Percentiles rank a stretch among this genome's conserved stretches.
Evolutionary conservation across 345 rosid genomes (phyloP).

Genomic region (Kandelia obovata): DNA sequence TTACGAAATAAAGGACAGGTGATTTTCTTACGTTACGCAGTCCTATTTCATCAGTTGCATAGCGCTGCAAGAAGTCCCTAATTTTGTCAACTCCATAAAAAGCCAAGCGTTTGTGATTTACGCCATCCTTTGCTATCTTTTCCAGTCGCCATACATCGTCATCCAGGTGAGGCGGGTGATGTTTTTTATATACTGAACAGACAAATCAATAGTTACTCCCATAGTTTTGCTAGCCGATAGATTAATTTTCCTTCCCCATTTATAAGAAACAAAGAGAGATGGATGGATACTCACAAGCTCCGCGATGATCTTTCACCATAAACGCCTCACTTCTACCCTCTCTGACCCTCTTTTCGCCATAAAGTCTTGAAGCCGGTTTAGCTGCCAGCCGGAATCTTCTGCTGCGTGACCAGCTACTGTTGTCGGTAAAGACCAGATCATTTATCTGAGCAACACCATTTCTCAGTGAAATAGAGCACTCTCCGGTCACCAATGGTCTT

Average conservation of each 20-base stretch:
- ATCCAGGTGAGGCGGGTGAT: conserved; percentile 51
- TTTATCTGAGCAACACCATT: conserved; percentile 47
- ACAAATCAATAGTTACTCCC: conserved; percentile 7
- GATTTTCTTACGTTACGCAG: conserved; percentile 44
- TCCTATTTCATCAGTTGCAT: conserved; percentile 13
- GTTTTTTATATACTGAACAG: conserved; percentile 61
- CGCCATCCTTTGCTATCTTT: conserved; percentile 66
- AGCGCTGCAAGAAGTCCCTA: conserved; percentile 39
- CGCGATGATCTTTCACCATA: conserved; percentile 75
- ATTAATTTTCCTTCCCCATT: no score
- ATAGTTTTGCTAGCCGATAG: neutral
- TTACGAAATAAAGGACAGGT: neutral
- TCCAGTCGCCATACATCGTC: conserved; percentile 77
- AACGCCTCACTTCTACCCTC: conserved; percentile 73
- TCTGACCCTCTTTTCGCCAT: conserved; percentile 37
- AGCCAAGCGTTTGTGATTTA: conserved; percentile 38
- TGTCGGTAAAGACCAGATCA: conserved; percentile 62
- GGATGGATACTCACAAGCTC: conserved; percentile 57
- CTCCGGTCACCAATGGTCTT: conserved; percentile 72
- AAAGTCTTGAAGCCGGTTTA: conserved; percentile 27
- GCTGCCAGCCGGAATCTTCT: conserved; percentile 76
- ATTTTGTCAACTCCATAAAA: conserved; percentile 24
- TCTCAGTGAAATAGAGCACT: conserved; percentile 33
- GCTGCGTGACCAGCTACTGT: conserved; percentile 74
- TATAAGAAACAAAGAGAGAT: neutral